A percentile compares a stretch with the other conserved stretches of the same genome.
Evolutionary conservation across 495 filamentous ascomycete genomes (phyloP).

Genomic region (Penicillium silybi): DNA sequence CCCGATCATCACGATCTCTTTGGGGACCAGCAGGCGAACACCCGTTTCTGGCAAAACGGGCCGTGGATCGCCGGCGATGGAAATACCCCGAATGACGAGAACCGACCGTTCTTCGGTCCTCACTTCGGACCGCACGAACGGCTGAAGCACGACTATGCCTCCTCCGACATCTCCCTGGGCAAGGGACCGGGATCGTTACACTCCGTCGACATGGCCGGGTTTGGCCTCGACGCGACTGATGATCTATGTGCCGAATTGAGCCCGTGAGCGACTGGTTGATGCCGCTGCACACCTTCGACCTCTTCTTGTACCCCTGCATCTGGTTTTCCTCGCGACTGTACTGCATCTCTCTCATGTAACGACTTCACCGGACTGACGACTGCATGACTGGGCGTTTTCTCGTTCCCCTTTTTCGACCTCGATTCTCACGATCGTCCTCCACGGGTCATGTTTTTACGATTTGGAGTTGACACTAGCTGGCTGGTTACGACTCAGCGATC

Average conservation of each 20-base stretch:
- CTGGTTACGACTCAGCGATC: slow-evolving; percentile 33
- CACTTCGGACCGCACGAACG: slow-evolving; percentile 43
- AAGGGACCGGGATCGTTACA: slow-evolving; percentile 45
- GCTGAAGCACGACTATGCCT: slow-evolving; percentile 49
- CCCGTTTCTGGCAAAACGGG: slow-evolving; percentile 47
- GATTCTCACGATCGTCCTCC: slow-evolving; percentile 23
- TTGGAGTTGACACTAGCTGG: slow-evolving; percentile 36
- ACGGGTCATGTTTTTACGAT: slow-evolving; percentile 29
- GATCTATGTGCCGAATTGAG: slow-evolving; percentile 39
- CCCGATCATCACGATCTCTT: slow-evolving; percentile 48
- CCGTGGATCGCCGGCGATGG: slow-evolving; percentile 47
- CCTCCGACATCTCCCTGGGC: slow-evolving; percentile 45
- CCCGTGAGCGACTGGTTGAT: slow-evolving; percentile 25
- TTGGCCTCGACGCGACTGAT: slow-evolving; percentile 40
- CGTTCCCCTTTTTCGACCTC: slow-evolving; percentile 21
- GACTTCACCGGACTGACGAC: slow-evolving; percentile 45
- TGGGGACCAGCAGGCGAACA: slow-evolving; percentile 48
- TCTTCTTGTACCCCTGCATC: slow-evolving; percentile 14
- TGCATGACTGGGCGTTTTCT: slow-evolving; percentile 48
- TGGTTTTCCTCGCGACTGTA: slow-evolving; percentile 29
- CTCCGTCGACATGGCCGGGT: slow-evolving; percentile 48
- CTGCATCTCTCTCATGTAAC: slow-evolving; percentile 43
- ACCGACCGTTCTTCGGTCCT: slow-evolving; percentile 46
- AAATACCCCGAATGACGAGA: slow-evolving; percentile 48
- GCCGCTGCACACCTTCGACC: not conserved